phyloP scores from a whole-genome alignment of 768 basidiomycete species.

The Tulasnella sp. region DNA sequence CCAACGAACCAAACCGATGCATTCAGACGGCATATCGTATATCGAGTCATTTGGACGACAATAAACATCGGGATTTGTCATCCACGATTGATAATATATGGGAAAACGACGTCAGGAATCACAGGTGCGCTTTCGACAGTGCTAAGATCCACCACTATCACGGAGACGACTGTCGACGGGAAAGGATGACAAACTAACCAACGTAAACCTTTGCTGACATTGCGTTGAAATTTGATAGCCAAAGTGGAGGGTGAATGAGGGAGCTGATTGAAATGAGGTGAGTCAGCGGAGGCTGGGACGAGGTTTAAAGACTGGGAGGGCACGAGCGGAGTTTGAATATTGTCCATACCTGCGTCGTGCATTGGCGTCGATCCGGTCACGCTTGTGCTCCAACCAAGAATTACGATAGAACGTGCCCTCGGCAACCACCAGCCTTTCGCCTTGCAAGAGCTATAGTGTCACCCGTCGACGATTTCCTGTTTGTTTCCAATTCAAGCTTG shows the following conservation, averaged over 20 bases:
- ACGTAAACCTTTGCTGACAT: neutral
- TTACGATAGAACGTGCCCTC: too few relatives aligned
- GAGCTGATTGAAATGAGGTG: neutral
- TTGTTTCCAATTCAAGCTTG: too few relatives aligned
- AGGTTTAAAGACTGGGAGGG: slow-evolving; percentile 22
- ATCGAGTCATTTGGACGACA: neutral
- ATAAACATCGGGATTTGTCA: too few relatives aligned
- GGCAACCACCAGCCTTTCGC: too few relatives aligned
- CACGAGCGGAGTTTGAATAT: slow-evolving; percentile 8
- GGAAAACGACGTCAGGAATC: neutral
- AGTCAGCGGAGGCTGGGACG: slow-evolving; percentile 31
- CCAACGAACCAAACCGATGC: slow-evolving; percentile 34
- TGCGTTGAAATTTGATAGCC: neutral
- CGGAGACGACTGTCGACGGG: too few relatives aligned
- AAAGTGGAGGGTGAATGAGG: neutral
- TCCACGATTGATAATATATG: too few relatives aligned
- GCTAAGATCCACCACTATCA: neutral
- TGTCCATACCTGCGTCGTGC: too few relatives aligned
- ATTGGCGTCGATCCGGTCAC: too few relatives aligned
- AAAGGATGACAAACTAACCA: too few relatives aligned
- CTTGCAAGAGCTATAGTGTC: too few relatives aligned
- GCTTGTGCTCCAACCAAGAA: slow-evolving; percentile 65
- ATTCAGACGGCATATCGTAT: slow-evolving; percentile 41
- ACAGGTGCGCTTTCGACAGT: slow-evolving; percentile 2
- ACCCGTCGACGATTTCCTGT: too few relatives aligned